These are phyloP conservation scores for Aspergillus diversus DNA, from an alignment of 495 filamentous ascomycete species.

Conservation along the genomic window DNA sequence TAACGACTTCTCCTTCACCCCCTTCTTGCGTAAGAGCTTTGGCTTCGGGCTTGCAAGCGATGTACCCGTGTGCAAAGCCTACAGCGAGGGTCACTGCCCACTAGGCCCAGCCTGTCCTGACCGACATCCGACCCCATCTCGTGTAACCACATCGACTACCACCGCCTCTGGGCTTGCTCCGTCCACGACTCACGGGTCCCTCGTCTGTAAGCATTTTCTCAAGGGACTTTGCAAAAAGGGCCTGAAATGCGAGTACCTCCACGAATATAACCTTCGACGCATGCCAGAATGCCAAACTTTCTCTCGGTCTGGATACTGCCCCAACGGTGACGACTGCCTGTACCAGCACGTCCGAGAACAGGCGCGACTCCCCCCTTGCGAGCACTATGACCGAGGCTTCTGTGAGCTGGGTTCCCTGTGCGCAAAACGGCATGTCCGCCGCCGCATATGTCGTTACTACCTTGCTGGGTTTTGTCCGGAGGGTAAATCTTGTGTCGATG, in stretches of 20 bases:
- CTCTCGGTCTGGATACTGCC: conserved; percentile 86
- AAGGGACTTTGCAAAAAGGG: conserved; percentile 98
- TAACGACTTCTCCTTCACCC: conserved; percentile 70
- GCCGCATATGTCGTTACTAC: conserved; percentile 77
- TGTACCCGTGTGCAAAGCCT: conserved; percentile 80
- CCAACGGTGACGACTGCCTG: conserved; percentile 94
- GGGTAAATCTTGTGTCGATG: conserved; percentile 74
- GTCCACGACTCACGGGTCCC: conserved; percentile 57
- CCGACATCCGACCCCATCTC: conserved; percentile 54
- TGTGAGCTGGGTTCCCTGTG: conserved; percentile 87
- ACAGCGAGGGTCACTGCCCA: conserved; percentile 78
- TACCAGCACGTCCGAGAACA: conserved; percentile 93
- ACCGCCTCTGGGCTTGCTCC: conserved; percentile 59
- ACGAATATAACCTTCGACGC: conserved; percentile 96
- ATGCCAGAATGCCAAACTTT: conserved; percentile 98
- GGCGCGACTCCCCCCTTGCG: conserved; percentile 78
- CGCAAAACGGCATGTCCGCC: conserved; percentile 82
- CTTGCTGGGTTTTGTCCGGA: conserved; percentile 94
- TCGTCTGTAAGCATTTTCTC: conserved; percentile 99
- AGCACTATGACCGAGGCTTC: conserved; percentile 94
- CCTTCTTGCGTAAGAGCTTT: conserved; percentile 73
- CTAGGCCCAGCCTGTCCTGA: conserved; percentile 76
- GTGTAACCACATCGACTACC: conserved; percentile 49
- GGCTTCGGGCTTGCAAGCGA: conserved; percentile 75
- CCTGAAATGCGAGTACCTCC: conserved; percentile 90